Base-by-base conservation (phyloP, 768 basidiomycete genomes). In the Mycena chlorophos region DNA sequence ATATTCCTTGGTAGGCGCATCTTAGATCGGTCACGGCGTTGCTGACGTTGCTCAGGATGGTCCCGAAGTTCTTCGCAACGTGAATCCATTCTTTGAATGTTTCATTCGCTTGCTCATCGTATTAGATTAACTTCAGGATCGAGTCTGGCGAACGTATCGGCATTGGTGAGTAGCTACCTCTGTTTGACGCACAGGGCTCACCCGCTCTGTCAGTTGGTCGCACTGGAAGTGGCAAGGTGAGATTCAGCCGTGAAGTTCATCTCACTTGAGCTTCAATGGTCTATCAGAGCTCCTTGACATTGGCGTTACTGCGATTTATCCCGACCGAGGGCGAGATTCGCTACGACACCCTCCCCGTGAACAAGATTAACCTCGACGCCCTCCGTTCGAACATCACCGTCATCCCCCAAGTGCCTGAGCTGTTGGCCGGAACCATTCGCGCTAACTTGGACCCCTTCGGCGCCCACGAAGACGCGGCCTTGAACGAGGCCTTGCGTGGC, bases 381-480 rank as follows among this genome's bases (percentile, higher is more conserved):
- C 70, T 86, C 8, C 70, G 85, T 6, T 73, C 76, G 0, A 75
- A 75, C 52, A 76, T 85, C 50, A 85, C 83, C 37, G 82, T 84
- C 66, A 84, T 85, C 37, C 84, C 84, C 3, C 83, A 85, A 62
- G 66, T 73, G 38, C 78, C 80, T 30, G 78, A 83, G 48, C 67
- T 86, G 0, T 66, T 85, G 27, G 79, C 78, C 31, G 85, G 85
- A 3, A 79, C 78, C 3, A 68, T 86, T 20, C 76, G 85, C 19
- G 69, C 75, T 51, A 86, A 85, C 61, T 68, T 86, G n/a, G 85
- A 86, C 63, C 85, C 84, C 0, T 86, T 84, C 60, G 71, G 64
- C 5, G 73, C 81, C 54, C 72, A 81, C 56, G 80, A 84, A 40
- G 85, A 87, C 54, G 71, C 77, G 0, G 70, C 66, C 3, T 71